Percentiles rank a stretch among this genome's conserved stretches.
Conservation (phyloP, 2,329 filamentous ascomycete genomes). For the Tolypocladium pustulatum region DNA sequence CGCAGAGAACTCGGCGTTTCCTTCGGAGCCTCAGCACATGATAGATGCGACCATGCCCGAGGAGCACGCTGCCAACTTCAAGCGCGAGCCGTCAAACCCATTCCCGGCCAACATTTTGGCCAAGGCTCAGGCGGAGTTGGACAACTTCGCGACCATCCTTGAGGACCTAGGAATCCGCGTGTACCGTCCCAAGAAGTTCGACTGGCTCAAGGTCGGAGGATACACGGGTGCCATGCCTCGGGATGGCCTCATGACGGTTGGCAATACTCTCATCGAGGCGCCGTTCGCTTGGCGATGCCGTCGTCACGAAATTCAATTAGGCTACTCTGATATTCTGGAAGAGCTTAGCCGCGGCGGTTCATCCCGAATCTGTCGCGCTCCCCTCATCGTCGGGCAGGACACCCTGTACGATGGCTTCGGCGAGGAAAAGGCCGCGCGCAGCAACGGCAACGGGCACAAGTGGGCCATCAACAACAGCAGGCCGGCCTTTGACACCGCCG, state of each 20-base stretch:
- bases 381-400: not conserved
- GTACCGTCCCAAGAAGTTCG: not conserved
- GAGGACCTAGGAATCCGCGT: not conserved
- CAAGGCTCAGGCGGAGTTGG: not conserved
- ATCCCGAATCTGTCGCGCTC: not conserved
- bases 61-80: not conserved
- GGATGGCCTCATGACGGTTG: not conserved
- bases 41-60: not conserved
- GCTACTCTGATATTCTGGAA: not conserved
- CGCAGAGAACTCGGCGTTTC: slow-evolving; percentile 2
- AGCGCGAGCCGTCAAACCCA: not conserved
- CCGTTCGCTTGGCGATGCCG: not conserved
- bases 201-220: not conserved
- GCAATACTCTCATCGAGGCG: not conserved
- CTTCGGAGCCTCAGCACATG: slow-evolving; percentile 1
- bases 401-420: not conserved
- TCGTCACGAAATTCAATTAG: not conserved
- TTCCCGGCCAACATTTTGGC: not conserved
- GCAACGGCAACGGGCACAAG: not conserved
- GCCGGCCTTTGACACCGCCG: slow-evolving; percentile 2
- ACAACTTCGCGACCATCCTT: not conserved
- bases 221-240: not conserved
- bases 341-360: not conserved
- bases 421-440: not conserved
- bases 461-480: slow-evolving; percentile 4